Base-by-base conservation (phyloP, 805 yeast genomes). In the Lachancea quebecensis region DNA sequence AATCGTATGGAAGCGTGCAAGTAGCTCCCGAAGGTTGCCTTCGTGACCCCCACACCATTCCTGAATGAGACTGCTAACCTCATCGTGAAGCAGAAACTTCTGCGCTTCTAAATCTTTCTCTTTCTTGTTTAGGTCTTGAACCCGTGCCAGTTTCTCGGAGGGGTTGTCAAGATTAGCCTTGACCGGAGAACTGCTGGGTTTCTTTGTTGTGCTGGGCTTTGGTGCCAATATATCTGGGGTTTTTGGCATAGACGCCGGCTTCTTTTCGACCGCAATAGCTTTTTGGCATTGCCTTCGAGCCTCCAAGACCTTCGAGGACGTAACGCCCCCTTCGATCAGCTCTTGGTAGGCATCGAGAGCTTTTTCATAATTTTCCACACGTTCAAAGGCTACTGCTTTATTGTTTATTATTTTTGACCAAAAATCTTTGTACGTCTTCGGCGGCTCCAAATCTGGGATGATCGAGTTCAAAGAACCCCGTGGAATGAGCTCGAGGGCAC, bases 331-430 rank as follows among this genome's bases (percentile, higher is more conserved):
- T 46, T 78, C 76, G 14, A 93, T 72, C 41, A 90, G 70, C 30
- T 69, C 62, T 47, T 73, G 75, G 70, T 88, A 91, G 5, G 76
- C 59, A 0, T 64, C 69, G 21, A 85, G 68, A 0, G 97, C 82
- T 6, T 74, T 81, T 45, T 71, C 59, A 63, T 74, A 86, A 52
- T 74, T 75, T 56, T 93, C 99, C 43, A 80, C 57, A 62, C 79
- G 79, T 64, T 93, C 99, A 35, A 81, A 71, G 2, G 91, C 82
- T 58, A 93, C 97, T 0, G 96, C 97, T 50, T 78, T 77, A 49
- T 83, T 78, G 2, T 76, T 66, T 40, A 79, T 62, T 14, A 91
- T 70, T 62, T 88, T 90, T 18, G 75, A 64, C 83, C 89, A 87
- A 63, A 93, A 79, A 14, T 78, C 80, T 57, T 76, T 79, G 42